These are phyloP conservation scores for Scheffersomyces amazonensis DNA, from an alignment of 805 yeast species.

Conservation along the genomic window DNA sequence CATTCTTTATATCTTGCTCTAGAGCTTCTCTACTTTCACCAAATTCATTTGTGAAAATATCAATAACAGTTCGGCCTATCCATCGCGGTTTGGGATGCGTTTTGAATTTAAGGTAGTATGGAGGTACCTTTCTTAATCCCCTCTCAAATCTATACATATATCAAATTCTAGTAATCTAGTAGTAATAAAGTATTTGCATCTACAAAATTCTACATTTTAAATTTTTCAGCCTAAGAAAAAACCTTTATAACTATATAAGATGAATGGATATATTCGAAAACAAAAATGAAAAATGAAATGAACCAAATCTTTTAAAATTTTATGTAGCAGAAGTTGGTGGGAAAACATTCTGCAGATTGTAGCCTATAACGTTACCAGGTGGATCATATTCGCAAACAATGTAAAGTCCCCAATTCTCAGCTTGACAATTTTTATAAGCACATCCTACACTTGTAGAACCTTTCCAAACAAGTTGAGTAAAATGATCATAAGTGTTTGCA, in stretches of 20 bases:
- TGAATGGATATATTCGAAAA: no score
- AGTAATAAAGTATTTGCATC: not conserved
- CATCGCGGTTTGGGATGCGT: constrained; percentile 39
- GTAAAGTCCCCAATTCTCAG: constrained; percentile 30
- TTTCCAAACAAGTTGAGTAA: constrained; percentile 79
- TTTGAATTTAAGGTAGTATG: constrained; percentile 28
- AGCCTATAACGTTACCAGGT: constrained; percentile 33
- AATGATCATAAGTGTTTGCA: constrained; percentile 46
- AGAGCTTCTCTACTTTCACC: constrained; percentile 26
- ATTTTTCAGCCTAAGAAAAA: no score
- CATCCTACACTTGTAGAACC: constrained; percentile 64
- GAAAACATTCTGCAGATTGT: constrained; percentile 23
- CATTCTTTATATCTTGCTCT: constrained; percentile 19
- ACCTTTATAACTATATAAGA: no score
- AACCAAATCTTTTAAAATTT: not conserved
- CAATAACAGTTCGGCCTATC: constrained; percentile 29
- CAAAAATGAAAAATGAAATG: no score
- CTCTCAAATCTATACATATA: constrained; percentile 13
- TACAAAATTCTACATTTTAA: no score
- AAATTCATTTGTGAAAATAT: constrained; percentile 30
- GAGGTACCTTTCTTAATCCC: constrained; percentile 32
- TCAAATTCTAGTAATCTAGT: no score
- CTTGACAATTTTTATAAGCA: constrained; percentile 61
- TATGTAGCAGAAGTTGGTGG: constrained; percentile 7
- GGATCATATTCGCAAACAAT: constrained; percentile 34